Evolutionary conservation across 2,329 filamentous ascomycete genomes (phyloP), one percentile per base, ranked within the genome.

Genomic region (Exophiala calicioides): DNA sequence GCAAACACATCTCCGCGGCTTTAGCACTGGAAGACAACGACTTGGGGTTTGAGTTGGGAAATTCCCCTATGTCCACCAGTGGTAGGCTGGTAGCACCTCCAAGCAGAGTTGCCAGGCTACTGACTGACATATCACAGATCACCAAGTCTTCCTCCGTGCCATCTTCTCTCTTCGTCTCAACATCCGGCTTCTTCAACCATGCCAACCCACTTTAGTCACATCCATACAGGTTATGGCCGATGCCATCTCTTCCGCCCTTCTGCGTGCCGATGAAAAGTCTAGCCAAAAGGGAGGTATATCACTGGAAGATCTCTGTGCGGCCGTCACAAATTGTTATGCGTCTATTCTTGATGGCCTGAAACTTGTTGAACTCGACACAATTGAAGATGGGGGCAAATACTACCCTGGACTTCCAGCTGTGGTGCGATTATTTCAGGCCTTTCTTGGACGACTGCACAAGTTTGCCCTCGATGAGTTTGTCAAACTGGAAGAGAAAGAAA

Each of bases 371-470:
- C 35, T 23, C 6, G 39, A 31, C 12, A 35, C 8, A 12, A 29
- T 16, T 13, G 29, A 44, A 5, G 36, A 33, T 15, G 24, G 34
- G 23, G 39, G 26, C 12, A 12, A 44, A 21, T 6, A 15, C 19
- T 23, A 40, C 15, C 21, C 36, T n/a, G 52, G 18, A 38, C 26
- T 44, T 4, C 27, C 35, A 9, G 34, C 41, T 35, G 16, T 57
- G 21, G 47, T 50, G 16, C 45, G 30, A 20, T 27, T 52, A 7
- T 56, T 56, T 21, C 43, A 50, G 23, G 30, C 39, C 19, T 44
- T 56, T 20, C 36, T 59, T 1, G 47, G 40, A 18, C 46, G 40
- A 7, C 46, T 59, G 4, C 49, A 57, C 24, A 44, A 53, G 32
- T 45, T 45, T 24, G 41, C 47, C n/a, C 36, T 57, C 10, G 46